Base-by-base conservation (phyloP, 2,329 filamentous ascomycete species). In the Ophiostoma tasmaniense region DNA sequence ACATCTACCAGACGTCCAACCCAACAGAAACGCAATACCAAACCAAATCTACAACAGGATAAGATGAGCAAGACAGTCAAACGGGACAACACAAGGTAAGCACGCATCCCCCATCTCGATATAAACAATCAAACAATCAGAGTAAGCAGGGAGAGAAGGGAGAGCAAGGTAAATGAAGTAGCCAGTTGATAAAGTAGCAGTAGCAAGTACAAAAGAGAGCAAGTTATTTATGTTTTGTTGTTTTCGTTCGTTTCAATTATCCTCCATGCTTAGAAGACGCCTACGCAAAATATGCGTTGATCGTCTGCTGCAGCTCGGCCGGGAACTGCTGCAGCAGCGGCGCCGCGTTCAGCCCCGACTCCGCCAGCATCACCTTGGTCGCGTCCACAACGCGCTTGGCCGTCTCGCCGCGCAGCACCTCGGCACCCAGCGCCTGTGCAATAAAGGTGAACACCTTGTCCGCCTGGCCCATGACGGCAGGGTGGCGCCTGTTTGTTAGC, bases 351-450 rank as follows among this genome's bases (percentile, higher is more conserved):
- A 95, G 82, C 67, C 87, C 88, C 5, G 92, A 89, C 37, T 86
- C 85, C 71, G 88, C 84, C 55, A 97, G 85, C 66, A 99, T 84
- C 67, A 86, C 81, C 81, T 96, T 96, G 45, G 91, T 91, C 1
- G 92, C 89, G 62, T 83, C 83, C 39, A 92, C 91, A 69, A 97
- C 90, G 71, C 90, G 88, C 71, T 83, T 86, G 33, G 91, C 92
- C 25, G 90, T 93, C 76, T 93, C 88, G 25, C 93, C 93, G 76
- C 93, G 91, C 55, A 99, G 83, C 22, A 93, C 94, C 76, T 97
- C 92, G 6, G 92, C 90, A 76, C 97, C 94, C 17, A 99, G 87
- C 25, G 93, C 94, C 78, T 96, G 90, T 33, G 89, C 92, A 69
- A 98, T 91, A 75, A 88, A 90, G 33, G 90, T 87, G 76, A 99